Base-by-base conservation (phyloP, 495 filamentous ascomycete genomes). In the Penicillium arizonense region DNA sequence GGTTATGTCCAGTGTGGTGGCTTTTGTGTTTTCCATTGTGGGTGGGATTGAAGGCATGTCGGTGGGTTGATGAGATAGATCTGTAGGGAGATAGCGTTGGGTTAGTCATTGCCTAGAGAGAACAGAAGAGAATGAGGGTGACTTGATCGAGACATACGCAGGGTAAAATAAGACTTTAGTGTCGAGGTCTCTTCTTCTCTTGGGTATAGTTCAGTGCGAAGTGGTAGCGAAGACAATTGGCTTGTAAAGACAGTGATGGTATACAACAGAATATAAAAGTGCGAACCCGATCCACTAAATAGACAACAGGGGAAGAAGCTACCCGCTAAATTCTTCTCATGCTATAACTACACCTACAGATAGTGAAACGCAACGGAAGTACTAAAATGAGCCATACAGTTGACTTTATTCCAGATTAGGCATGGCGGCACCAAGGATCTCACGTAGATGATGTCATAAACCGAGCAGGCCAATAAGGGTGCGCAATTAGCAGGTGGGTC, bases 381-480 rank as follows among this genome's bases (percentile, higher is more conserved):
- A 33, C 39, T 49, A 47, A 54, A 35, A 52, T 38, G 50, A 56
- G 47, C 48, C 47, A 48, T 44, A 21, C 34, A 47, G 20, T 41
- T 32, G 39, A 32, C 40, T 42, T 52, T 52, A 38, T 63, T 50
- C 51, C 57, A 52, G 13, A 58, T 56, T 39, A 12, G 60, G 55
- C 35, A 56, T 58, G 6, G 62, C 53, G 50, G 20, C 42, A 26
- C 23, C 44, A 14, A 11, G 36, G 36, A 16, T 34, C 39, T 39
- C 11, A 23, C 14, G 30, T 43, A 40, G 12, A 52, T 65, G 63
- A 65, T 36, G 52, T 65, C 63, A 65, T 11, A 50, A 63, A 46
- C 60, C 63, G 63, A 65, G 52, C 63, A 2, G 54, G 37, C 63
- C 57, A 63, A 65, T 50, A 36, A 53, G 40, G 32, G n/a, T 26